A percentile compares a stretch with the other conserved stretches of the same genome.
Conservation (phyloP, 148 eudicot species). For the Nyssa sinensis region DNA sequence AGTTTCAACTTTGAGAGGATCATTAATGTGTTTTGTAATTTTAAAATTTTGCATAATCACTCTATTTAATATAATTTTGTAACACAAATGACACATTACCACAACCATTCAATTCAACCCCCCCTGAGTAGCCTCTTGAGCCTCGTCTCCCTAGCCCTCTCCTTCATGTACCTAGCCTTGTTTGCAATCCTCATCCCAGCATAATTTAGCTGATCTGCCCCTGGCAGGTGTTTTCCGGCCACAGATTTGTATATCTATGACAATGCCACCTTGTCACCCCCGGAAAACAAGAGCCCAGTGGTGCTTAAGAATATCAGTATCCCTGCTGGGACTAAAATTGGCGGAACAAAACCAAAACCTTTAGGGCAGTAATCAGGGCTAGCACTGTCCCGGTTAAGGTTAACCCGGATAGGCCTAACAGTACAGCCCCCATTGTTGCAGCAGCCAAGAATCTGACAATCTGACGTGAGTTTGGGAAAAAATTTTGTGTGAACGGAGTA, state of each 20-base stretch:
- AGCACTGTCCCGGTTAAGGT: slow-evolving; percentile 21
- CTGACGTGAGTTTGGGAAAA: too few species aligned
- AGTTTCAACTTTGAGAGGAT: too few species aligned
- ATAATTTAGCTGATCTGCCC: slow-evolving; percentile 8
- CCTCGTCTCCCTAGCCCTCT: slow-evolving; percentile 8
- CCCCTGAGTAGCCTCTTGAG: too few species aligned
- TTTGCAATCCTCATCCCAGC: slow-evolving; percentile 7
- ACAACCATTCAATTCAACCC: too few species aligned
- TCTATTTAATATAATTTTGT: too few species aligned
- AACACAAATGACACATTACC: too few species aligned
- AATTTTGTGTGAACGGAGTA: too few species aligned
- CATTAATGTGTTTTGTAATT: too few species aligned
- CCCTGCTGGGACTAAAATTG: slow-evolving; percentile 18
- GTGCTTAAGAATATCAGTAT: slow-evolving; percentile 12
- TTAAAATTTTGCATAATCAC: too few species aligned
- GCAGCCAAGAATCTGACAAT: too few species aligned
- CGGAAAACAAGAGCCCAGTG: slow-evolving; percentile 20
- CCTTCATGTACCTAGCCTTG: slow-evolving; percentile 18
- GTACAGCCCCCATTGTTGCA: slow-evolving; percentile 14
- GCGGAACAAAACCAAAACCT: slow-evolving; percentile 21
- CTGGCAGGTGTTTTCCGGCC: slow-evolving; percentile 6
- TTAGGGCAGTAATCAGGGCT: slow-evolving; percentile 15
- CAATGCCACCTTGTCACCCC: slow-evolving; percentile 3
- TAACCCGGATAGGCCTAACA: slow-evolving; percentile 20
- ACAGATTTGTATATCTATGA: slow-evolving; percentile 17